These are phyloP conservation scores for Fennellomyces sp. DNA, from an alignment of 371 early-diverging fungal genomes.

Conservation along the genomic window DNA sequence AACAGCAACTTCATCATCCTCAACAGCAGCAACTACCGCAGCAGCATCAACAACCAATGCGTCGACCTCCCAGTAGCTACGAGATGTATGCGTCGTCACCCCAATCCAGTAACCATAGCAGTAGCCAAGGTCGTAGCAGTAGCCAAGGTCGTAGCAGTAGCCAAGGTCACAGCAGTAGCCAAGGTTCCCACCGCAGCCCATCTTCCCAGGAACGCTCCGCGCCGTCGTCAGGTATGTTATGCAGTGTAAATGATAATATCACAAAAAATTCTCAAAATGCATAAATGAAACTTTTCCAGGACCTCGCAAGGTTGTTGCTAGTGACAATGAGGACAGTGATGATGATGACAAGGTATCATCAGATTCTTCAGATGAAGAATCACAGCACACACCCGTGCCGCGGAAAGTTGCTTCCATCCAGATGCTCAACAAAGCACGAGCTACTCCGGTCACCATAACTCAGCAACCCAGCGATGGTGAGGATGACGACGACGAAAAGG, in stretches of 20 bases:
- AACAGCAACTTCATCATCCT: constrained; percentile 16
- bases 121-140: neutral
- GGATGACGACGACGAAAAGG: constrained; percentile 30
- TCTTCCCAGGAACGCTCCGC: neutral
- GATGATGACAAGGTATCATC: constrained; percentile 10
- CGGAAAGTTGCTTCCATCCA: constrained; percentile 8
- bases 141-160: neutral
- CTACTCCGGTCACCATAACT: neutral
- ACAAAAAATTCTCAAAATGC: neutral
- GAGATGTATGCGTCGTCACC: constrained; percentile 14
- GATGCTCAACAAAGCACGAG: neutral
- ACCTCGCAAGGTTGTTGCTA: neutral
- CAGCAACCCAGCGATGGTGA: constrained; percentile 27
- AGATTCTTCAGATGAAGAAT: constrained; percentile 5
- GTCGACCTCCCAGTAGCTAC: constrained; percentile 3
- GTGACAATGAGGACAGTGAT: constrained; percentile 18
- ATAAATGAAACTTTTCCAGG: neutral
- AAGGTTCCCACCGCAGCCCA: neutral
- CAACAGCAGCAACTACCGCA: constrained; percentile 13
- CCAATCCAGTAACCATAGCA: constrained; percentile 10
- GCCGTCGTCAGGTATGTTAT: neutral
- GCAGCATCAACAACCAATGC: neutral
- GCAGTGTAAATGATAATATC: neutral
- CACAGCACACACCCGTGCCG: constrained; percentile 4
- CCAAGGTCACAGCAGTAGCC: neutral